phyloP scores from a whole-genome alignment of 2,329 filamentous ascomycete genomes.

The Claviceps purpurea region DNA sequence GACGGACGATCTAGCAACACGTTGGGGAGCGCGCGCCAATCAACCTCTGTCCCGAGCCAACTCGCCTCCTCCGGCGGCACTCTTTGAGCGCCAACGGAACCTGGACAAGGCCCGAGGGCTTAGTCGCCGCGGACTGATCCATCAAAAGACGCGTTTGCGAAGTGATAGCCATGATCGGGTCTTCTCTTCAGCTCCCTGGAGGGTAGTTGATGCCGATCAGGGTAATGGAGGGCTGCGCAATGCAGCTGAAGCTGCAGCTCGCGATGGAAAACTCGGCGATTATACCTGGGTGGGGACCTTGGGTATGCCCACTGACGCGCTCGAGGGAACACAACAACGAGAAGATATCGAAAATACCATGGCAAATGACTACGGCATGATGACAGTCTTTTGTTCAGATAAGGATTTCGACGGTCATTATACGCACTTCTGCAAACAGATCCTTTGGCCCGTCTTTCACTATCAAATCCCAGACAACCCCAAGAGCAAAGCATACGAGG shows the following conservation, averaged over 20 bases:
- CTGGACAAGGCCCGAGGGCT: slow-evolving; percentile 44
- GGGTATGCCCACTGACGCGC: slow-evolving; percentile 83
- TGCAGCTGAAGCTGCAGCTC: slow-evolving; percentile 64
- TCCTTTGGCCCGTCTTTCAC: slow-evolving; percentile 94
- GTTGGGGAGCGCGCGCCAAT: slow-evolving; percentile 63
- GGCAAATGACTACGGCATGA: slow-evolving; percentile 66
- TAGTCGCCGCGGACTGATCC: slow-evolving; percentile 42
- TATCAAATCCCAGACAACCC: slow-evolving; percentile 97
- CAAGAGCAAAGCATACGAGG: slow-evolving; percentile 95
- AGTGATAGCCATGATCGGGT: slow-evolving; percentile 54
- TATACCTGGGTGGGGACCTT: slow-evolving; percentile 86
- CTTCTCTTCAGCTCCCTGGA: slow-evolving; percentile 71
- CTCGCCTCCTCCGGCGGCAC: slow-evolving; percentile 60
- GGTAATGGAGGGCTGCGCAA: slow-evolving; percentile 89
- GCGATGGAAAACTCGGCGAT: slow-evolving; percentile 55
- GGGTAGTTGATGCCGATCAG: slow-evolving; percentile 71
- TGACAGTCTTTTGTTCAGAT: slow-evolving; percentile 77
- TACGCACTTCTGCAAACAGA: slow-evolving; percentile 92
- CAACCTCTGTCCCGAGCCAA: slow-evolving; percentile 68
- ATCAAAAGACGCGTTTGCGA: slow-evolving; percentile 36
- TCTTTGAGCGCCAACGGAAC: slow-evolving; percentile 53
- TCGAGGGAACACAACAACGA: slow-evolving; percentile 61
- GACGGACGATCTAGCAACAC: slow-evolving; percentile 60
- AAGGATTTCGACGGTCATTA: slow-evolving; percentile 93
- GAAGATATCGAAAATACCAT: slow-evolving; percentile 73